phyloP scores from a whole-genome alignment of 768 basidiomycete genomes.

The Astraeus odoratus region DNA sequence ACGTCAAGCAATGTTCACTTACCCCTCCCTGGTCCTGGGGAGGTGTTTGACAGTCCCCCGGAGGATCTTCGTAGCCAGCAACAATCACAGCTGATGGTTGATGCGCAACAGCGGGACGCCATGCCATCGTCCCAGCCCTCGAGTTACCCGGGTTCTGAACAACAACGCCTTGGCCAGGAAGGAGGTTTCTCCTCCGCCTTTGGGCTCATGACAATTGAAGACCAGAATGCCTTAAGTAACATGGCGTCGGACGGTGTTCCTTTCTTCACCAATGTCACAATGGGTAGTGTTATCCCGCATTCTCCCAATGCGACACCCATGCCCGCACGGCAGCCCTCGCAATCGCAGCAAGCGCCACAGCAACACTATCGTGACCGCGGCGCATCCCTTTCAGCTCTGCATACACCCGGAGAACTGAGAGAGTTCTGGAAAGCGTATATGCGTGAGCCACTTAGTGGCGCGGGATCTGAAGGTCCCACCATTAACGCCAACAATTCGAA shows the following conservation, averaged over 20 bases:
- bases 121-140: conserved; percentile 10
- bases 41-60: conserved; percentile 20
- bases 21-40: conserved; percentile 29
- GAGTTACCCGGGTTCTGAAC: conserved; percentile 5
- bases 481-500: conserved; percentile 3
- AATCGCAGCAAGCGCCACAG: conserved; percentile 5
- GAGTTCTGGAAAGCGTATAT: conserved; percentile 75
- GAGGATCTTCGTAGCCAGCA: conserved; percentile 24
- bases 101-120: conserved; percentile 13
- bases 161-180: conserved; percentile 18
- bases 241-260: conserved; percentile 51
- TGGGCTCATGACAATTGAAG: conserved; percentile 71
- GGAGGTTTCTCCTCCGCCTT: conserved; percentile 56
- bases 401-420: conserved; percentile 42
- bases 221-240: conserved; percentile 60
- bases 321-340: conserved; percentile 24
- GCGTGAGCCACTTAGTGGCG: conserved; percentile 52
- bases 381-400: conserved; percentile 21
- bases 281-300: conserved; percentile 19
- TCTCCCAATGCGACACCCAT: conserved; percentile 47
- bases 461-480: conserved; percentile 13
- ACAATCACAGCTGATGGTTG: conserved; percentile 8
- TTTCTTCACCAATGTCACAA: conserved; percentile 43
- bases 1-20: conserved; percentile 47
- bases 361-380: conserved; percentile 16